Conservation (phyloP, 148 eudicot species). For the Fagopyrum esculentum region DNA sequence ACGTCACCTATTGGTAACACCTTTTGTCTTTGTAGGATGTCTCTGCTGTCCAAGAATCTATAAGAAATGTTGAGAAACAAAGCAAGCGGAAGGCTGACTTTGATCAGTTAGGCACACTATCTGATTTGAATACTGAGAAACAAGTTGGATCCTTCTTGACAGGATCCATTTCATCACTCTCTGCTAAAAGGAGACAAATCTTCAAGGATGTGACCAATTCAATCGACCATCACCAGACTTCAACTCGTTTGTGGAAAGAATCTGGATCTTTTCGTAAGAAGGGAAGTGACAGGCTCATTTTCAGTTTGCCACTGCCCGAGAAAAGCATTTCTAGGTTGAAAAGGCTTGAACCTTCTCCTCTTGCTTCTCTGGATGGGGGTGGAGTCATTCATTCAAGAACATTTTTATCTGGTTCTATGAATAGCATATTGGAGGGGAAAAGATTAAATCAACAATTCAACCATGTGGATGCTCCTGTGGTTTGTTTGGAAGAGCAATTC, state of each 20-base stretch:
- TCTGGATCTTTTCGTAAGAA: slow-evolving; percentile 13
- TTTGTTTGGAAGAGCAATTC: slow-evolving; percentile 36
- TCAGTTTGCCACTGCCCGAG: slow-evolving; percentile 23
- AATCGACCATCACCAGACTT: slow-evolving; percentile 18
- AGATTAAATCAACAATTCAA: slow-evolving; percentile 18
- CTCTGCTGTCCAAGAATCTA: slow-evolving; percentile 19
- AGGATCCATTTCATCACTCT: slow-evolving; percentile 40
- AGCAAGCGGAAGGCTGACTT: slow-evolving; percentile 17
- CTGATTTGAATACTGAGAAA: slow-evolving; percentile 17
- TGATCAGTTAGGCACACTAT: slow-evolving; percentile 17
- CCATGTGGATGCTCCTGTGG: slow-evolving; percentile 35
- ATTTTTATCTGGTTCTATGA: slow-evolving; percentile 21
- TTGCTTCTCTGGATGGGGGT: slow-evolving; percentile 39
- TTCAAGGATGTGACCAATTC: slow-evolving; percentile 22
- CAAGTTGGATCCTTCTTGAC: slow-evolving; percentile 27
- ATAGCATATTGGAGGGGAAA: slow-evolving; percentile 16
- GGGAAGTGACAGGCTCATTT: slow-evolving; percentile 19
- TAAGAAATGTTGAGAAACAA: slow-evolving; percentile 18
- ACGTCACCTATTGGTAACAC: neutral
- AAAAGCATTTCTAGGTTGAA: slow-evolving; percentile 30
- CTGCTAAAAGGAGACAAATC: slow-evolving; percentile 31
- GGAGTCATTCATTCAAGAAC: slow-evolving; percentile 35
- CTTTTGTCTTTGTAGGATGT: slow-evolving; percentile 28
- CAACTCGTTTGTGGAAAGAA: slow-evolving; percentile 25
- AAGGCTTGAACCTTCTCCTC: slow-evolving; percentile 32